Percentiles rank a stretch among this genome's conserved stretches.
phyloP scores from a whole-genome alignment of 2,329 filamentous ascomycete genomes.

The Penicillium decumbens region DNA sequence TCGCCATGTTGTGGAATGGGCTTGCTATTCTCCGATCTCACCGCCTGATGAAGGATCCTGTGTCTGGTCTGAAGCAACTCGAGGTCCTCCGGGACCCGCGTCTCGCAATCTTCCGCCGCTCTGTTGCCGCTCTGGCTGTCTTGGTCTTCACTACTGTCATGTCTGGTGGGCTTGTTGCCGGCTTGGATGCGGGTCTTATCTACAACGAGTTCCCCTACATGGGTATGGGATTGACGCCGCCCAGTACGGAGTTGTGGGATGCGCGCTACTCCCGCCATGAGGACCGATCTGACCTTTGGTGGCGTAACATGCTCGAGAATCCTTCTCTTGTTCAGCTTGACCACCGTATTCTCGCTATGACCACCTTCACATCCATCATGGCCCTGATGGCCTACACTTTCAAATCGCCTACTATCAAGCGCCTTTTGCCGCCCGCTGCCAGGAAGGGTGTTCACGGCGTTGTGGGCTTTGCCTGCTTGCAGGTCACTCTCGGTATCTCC shows the following conservation, averaged over 20 bases:
- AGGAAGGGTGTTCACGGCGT: slow-evolving; percentile 70
- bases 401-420: slow-evolving; percentile 60
- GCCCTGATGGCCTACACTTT: slow-evolving; percentile 76
- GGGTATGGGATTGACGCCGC: slow-evolving; percentile 78
- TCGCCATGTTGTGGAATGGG: slow-evolving; percentile 88
- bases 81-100: slow-evolving; percentile 60
- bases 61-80: slow-evolving; percentile 57
- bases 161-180: slow-evolving; percentile 89
- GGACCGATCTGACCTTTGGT: slow-evolving; percentile 80
- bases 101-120: slow-evolving; percentile 69
- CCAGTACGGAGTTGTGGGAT: slow-evolving; percentile 76
- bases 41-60: slow-evolving; percentile 64
- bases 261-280: slow-evolving; percentile 75
- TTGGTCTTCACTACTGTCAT: slow-evolving; percentile 87
- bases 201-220: slow-evolving; percentile 99
- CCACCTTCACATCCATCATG: slow-evolving; percentile 77
- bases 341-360: slow-evolving; percentile 85
- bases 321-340: slow-evolving; percentile 92
- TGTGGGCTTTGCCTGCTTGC: slow-evolving; percentile 74
- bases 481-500: slow-evolving; percentile 80
- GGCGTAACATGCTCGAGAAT: slow-evolving; percentile 97
- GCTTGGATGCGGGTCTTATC: slow-evolving; percentile 91
- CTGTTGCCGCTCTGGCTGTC: slow-evolving; percentile 63
- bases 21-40: slow-evolving; percentile 76
- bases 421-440: slow-evolving; percentile 52